Percentiles rank a stretch among this genome's conserved stretches.
Evolutionary conservation across 805 yeast genomes (phyloP).

Genomic region (Candida pseudoglaebosa): DNA sequence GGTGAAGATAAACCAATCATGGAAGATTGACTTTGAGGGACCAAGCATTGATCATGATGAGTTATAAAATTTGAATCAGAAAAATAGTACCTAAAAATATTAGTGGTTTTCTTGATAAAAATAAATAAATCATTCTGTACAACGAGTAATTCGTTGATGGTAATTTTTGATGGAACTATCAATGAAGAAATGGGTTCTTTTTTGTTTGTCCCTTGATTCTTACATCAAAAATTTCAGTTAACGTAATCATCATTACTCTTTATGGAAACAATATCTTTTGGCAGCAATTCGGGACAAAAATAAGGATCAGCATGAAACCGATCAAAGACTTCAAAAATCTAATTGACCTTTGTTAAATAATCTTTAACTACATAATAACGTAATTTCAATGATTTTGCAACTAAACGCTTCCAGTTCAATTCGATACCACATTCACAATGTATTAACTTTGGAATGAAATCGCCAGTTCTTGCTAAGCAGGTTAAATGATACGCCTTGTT

Average conservation of each 20-base stretch:
- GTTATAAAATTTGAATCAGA: slow-evolving; percentile 11
- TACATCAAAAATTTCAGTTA: too few relatives aligned
- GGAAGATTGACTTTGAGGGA: slow-evolving; percentile 37
- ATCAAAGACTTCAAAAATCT: not conserved
- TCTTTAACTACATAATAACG: slow-evolving; percentile 16
- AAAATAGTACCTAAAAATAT: too few relatives aligned
- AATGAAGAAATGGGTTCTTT: too few relatives aligned
- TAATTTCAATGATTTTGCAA: slow-evolving; percentile 17
- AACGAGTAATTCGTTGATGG: too few relatives aligned
- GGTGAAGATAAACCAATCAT: slow-evolving; percentile 41
- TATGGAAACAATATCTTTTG: too few relatives aligned
- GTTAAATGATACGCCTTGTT: slow-evolving; percentile 30
- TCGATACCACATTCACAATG: slow-evolving; percentile 15
- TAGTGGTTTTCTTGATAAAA: too few relatives aligned
- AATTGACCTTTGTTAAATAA: slow-evolving; percentile 3
- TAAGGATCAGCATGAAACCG: not conserved
- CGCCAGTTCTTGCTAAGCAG: slow-evolving; percentile 27
- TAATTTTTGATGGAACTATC: too few relatives aligned
- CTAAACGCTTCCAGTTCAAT: slow-evolving; percentile 18
- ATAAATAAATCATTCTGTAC: too few relatives aligned
- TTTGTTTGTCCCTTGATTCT: too few relatives aligned
- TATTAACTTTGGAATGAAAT: slow-evolving; percentile 13
- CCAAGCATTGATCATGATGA: slow-evolving; percentile 22
- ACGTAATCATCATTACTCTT: too few relatives aligned
- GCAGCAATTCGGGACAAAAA: too few relatives aligned